Percentiles rank a stretch among this genome's conserved stretches.
These are phyloP conservation scores for Penicillium sp. DNA, from an alignment of 2,329 filamentous ascomycete genomes.

Conservation along the genomic window DNA sequence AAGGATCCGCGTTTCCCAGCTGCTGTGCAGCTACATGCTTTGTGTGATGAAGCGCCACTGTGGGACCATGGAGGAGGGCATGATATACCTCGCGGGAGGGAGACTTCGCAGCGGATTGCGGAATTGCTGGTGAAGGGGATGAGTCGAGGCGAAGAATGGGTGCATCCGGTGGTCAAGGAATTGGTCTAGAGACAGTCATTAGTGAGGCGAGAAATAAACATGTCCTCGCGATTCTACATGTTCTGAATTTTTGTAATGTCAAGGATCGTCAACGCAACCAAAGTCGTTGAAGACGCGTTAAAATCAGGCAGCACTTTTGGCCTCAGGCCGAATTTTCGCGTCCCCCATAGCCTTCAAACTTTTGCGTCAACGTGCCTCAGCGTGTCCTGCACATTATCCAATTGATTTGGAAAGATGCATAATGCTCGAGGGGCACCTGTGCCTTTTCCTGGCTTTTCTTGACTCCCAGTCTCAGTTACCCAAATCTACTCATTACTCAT, in stretches of 20 bases:
- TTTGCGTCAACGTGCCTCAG: neutral
- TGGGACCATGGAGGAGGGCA: constrained; percentile 1
- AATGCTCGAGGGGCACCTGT: too few relatives aligned
- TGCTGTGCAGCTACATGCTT: neutral
- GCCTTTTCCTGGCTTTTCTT: too few relatives aligned
- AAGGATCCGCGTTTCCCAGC: neutral
- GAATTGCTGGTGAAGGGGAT: neutral
- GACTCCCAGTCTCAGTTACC: too few relatives aligned
- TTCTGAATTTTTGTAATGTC: too few relatives aligned
- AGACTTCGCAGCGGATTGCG: neutral
- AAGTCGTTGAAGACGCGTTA: neutral
- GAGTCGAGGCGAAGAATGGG: neutral
- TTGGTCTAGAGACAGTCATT: neutral
- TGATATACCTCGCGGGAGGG: neutral
- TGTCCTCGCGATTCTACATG: too few relatives aligned
- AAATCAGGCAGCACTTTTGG: neutral
- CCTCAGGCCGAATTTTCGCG: neutral
- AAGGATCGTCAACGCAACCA: too few relatives aligned
- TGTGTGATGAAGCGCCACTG: neutral
- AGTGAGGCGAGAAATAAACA: neutral
- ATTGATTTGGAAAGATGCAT: too few relatives aligned
- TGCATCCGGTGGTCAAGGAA: neutral
- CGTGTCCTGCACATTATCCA: too few relatives aligned
- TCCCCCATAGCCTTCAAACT: neutral
- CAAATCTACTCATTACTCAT: too few relatives aligned